Evolutionary conservation across 805 yeast species (phyloP).

Genomic region (Lipomyces starkeyi): DNA sequence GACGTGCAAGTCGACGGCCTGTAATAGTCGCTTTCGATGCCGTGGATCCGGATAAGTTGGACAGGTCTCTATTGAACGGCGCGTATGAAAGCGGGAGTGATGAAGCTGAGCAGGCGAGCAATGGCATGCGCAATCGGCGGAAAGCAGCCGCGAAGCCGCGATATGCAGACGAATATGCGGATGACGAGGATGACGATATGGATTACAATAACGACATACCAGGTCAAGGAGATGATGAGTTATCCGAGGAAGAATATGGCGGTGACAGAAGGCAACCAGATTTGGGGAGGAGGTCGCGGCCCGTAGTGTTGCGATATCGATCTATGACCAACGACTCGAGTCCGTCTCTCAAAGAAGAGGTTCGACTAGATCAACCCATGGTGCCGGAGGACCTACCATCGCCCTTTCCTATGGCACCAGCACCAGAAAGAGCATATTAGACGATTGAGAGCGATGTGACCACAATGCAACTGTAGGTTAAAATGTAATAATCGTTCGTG

Average conservation of each 20-base stretch:
- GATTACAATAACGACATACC: conserved; percentile 1
- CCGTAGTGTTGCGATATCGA: conserved; percentile 15
- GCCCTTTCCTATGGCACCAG: background rate
- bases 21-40: conserved; percentile 9
- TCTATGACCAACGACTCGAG: background rate
- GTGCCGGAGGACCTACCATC: background rate
- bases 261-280: background rate
- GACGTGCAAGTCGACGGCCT: conserved; percentile 34
- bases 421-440: background rate
- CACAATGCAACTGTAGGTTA: background rate
- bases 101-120: conserved; percentile 13
- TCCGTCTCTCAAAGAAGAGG: background rate
- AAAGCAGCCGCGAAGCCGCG: conserved; percentile 13
- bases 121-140: conserved; percentile 8
- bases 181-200: conserved; percentile 15
- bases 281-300: background rate
- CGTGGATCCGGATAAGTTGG: conserved; percentile 7
- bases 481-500: too few species aligned
- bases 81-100: conserved; percentile 11
- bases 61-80: background rate
- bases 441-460: background rate
- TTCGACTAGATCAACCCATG: background rate
- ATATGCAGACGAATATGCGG: conserved; percentile 6
- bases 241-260: background rate
- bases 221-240: background rate